phyloP scores from a whole-genome alignment of 1,284 basidiomycete genomes.

The Sanghuangporus baumii region DNA sequence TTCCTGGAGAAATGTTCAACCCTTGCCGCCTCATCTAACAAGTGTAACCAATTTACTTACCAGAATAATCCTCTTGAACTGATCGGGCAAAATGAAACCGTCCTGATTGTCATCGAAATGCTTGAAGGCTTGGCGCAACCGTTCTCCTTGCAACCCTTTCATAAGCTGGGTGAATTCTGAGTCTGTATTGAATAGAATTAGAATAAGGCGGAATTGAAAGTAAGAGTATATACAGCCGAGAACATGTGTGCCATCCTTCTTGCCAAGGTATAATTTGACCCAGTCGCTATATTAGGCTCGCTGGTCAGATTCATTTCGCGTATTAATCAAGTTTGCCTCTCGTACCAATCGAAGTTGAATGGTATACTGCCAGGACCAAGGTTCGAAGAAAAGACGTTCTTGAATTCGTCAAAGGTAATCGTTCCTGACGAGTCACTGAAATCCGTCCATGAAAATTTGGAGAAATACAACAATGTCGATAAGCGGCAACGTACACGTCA shows the following conservation, averaged over 20 bases:
- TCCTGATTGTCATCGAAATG: slow-evolving; percentile 83
- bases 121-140: slow-evolving; percentile 89
- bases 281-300: slow-evolving; percentile 57
- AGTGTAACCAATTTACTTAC: slow-evolving; percentile 42
- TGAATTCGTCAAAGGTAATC: slow-evolving; percentile 92
- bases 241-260: slow-evolving; percentile 83
- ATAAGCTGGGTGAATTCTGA: slow-evolving; percentile 95
- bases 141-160: slow-evolving; percentile 95
- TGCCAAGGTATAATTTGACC: slow-evolving; percentile 91
- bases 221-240: slow-evolving; percentile 72
- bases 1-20: slow-evolving; percentile 50
- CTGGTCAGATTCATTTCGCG: slow-evolving; percentile 6
- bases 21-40: background rate
- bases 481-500: slow-evolving; percentile 68
- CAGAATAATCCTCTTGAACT: slow-evolving; percentile 91
- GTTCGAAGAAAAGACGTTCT: slow-evolving; percentile 80
- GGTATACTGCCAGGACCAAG: slow-evolving; percentile 80
- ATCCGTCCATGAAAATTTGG: background rate
- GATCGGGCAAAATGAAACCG: slow-evolving; percentile 91
- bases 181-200: slow-evolving; percentile 40
- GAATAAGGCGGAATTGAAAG: slow-evolving; percentile 10
- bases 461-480: background rate
- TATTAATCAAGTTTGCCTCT: slow-evolving; percentile 7
- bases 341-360: slow-evolving; percentile 89
- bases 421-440: slow-evolving; percentile 79